Evolutionary conservation across 139 green algal species (phyloP).

Genomic region (Chlorella sp.): DNA sequence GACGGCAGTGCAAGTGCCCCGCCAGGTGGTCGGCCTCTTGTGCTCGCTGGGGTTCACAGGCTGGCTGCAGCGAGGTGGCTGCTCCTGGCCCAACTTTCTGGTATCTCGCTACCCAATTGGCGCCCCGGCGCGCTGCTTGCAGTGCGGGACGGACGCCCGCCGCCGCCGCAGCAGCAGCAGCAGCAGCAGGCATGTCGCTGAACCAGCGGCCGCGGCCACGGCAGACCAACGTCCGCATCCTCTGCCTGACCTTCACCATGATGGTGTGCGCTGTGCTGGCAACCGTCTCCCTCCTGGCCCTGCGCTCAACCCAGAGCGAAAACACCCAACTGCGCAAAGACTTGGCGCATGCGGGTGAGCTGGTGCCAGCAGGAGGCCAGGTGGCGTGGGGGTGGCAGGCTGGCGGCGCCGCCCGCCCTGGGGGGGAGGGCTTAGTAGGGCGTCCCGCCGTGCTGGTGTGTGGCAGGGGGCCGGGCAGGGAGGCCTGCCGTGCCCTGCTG

Average conservation of each 20-base stretch:
- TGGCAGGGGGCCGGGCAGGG: neutral
- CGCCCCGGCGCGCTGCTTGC: too few species aligned
- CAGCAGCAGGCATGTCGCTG: neutral
- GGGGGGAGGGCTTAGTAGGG: neutral
- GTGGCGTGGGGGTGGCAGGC: neutral
- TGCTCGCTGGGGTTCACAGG: too few species aligned
- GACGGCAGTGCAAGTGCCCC: too few species aligned
- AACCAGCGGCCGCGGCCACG: neutral
- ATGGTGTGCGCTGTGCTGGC: neutral
- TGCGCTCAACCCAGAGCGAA: slow-evolving; percentile 10
- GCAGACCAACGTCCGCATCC: neutral
- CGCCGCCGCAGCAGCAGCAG: too few species aligned
- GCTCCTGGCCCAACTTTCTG: too few species aligned
- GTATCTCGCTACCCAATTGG: too few species aligned
- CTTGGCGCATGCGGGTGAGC: neutral
- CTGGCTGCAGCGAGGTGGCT: too few species aligned
- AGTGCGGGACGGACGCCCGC: too few species aligned
- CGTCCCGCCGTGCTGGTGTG: neutral
- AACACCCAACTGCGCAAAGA: neutral
- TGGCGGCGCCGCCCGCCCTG: neutral
- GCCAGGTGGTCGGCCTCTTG: too few species aligned
- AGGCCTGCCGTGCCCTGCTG: neutral
- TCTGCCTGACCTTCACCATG: slow-evolving; percentile 1
- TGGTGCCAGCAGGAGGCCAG: too few species aligned
- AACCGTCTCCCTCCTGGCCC: neutral